These are phyloP conservation scores for Chytridium lagenaria DNA, from an alignment of 371 early-diverging fungal genomes.

Conservation along the genomic window DNA sequence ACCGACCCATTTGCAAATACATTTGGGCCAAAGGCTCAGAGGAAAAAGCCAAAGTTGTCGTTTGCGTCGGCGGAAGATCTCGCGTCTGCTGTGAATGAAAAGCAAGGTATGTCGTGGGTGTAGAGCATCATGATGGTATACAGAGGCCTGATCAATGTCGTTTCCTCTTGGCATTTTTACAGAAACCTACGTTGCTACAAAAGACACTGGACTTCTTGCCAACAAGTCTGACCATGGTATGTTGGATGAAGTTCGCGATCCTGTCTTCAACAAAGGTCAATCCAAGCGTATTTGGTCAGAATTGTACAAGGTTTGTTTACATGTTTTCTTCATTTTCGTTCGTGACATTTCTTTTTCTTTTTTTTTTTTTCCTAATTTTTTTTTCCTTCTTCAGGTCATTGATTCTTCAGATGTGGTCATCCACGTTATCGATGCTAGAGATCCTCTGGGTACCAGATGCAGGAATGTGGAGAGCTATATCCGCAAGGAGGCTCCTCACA, in stretches of 20 bases:
- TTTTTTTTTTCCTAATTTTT: not conserved
- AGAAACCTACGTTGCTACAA: constrained; percentile 66
- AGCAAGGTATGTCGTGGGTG: constrained; percentile 59
- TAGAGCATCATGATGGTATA: too few relatives aligned
- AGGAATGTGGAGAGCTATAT: constrained; percentile 89
- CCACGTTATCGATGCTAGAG: constrained; percentile 98
- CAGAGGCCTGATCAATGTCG: not conserved
- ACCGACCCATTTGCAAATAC: constrained; percentile 90
- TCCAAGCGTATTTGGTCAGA: constrained; percentile 99
- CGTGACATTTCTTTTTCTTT: not conserved
- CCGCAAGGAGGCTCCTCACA: constrained; percentile 94
- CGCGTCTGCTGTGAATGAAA: constrained; percentile 70
- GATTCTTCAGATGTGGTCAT: constrained; percentile 98
- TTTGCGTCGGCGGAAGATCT: constrained; percentile 84
- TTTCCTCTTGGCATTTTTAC: not conserved
- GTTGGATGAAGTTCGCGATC: constrained; percentile 78
- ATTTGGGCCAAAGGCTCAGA: constrained; percentile 92
- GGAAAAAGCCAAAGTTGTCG: constrained; percentile 89
- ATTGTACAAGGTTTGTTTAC: constrained; percentile 91
- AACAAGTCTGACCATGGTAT: constrained; percentile 74
- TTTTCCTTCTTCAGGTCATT: constrained; percentile 68
- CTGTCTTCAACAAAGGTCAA: constrained; percentile 92
- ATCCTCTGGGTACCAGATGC: constrained; percentile 98
- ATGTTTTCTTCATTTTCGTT: too few relatives aligned
- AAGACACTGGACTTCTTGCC: constrained; percentile 75